A percentile compares a stretch with the other conserved stretches of the same genome.
phyloP scores from a whole-genome alignment of 106 monocot genomes.

The Gastrodia elata region DNA sequence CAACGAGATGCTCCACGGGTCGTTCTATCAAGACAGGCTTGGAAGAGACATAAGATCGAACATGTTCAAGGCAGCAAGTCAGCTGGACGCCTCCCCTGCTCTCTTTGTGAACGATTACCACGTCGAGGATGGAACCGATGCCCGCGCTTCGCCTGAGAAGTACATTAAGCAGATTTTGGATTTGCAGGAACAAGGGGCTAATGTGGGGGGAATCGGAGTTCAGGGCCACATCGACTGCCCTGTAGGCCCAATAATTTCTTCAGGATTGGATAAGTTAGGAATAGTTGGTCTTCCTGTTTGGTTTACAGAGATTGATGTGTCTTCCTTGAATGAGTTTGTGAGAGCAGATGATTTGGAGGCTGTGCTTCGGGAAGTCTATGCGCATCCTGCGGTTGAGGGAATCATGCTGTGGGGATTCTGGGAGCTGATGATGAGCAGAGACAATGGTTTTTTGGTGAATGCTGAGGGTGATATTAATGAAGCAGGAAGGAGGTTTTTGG shows the following conservation, averaged over 20 bases:
- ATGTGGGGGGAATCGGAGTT: conserved; percentile 53
- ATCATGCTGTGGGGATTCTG: conserved; percentile 85
- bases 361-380: conserved; percentile 71
- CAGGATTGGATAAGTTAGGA: conserved; percentile 37
- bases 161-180: conserved; percentile 50
- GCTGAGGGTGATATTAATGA: conserved; percentile 86
- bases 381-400: conserved; percentile 77
- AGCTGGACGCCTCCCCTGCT: conserved; percentile 53
- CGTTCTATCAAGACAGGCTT: conserved; percentile 65
- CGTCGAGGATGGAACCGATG: conserved; percentile 48
- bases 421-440: conserved; percentile 69
- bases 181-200: conserved; percentile 55
- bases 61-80: conserved; percentile 61
- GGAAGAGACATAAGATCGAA: conserved; percentile 51
- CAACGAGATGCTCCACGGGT: conserved; percentile 92
- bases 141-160: conserved; percentile 34
- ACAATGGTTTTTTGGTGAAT: conserved; percentile 49
- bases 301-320: conserved; percentile 65
- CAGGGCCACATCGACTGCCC: conserved; percentile 50
- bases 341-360: conserved; percentile 74
- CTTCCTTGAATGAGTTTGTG: conserved; percentile 36
- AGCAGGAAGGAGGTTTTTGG: conserved; percentile 57
- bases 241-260: conserved; percentile 34
- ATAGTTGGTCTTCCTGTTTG: conserved; percentile 46
- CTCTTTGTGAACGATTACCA: conserved; percentile 90